These are phyloP conservation scores for Podaxis sp. DNA, from an alignment of 768 basidiomycete species.

Conservation along the genomic window DNA sequence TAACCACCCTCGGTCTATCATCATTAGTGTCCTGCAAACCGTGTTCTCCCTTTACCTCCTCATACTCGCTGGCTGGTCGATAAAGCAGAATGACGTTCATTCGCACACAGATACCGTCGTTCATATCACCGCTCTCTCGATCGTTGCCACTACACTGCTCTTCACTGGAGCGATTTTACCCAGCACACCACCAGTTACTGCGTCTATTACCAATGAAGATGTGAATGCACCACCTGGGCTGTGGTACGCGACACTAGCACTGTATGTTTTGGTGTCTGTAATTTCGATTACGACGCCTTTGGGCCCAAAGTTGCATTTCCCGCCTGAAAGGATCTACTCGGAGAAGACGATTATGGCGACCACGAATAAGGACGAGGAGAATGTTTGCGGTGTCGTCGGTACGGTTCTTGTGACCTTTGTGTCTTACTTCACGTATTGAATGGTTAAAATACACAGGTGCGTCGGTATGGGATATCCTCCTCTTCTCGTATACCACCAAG, in stretches of 20 bases:
- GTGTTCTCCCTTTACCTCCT: constrained; percentile 59
- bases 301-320: constrained; percentile 74
- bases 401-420: constrained; percentile 11
- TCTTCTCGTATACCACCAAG: constrained; percentile 88
- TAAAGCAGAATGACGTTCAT: constrained; percentile 38
- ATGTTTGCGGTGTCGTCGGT: constrained; percentile 67
- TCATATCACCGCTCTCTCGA: constrained; percentile 57
- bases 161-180: constrained; percentile 56
- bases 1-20: constrained; percentile 25
- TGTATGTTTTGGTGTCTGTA: constrained; percentile 43
- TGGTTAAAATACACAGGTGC: constrained; percentile 31
- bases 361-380: constrained; percentile 63
- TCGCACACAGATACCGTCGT: constrained; percentile 47
- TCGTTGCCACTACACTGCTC: constrained; percentile 41
- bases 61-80: constrained; percentile 43
- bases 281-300: constrained; percentile 52
- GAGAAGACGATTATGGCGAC: constrained; percentile 57
- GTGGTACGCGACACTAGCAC: constrained; percentile 48
- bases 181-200: constrained; percentile 27
- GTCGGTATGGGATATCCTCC: constrained; percentile 54
- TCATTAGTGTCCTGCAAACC: constrained; percentile 40
- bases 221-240: constrained; percentile 26
- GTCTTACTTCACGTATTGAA: background rate
- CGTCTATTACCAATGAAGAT: constrained; percentile 12
- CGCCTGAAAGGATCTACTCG: constrained; percentile 69